phyloP scores from a whole-genome alignment of 768 basidiomycete genomes.

The Coprinopsis sp. region DNA sequence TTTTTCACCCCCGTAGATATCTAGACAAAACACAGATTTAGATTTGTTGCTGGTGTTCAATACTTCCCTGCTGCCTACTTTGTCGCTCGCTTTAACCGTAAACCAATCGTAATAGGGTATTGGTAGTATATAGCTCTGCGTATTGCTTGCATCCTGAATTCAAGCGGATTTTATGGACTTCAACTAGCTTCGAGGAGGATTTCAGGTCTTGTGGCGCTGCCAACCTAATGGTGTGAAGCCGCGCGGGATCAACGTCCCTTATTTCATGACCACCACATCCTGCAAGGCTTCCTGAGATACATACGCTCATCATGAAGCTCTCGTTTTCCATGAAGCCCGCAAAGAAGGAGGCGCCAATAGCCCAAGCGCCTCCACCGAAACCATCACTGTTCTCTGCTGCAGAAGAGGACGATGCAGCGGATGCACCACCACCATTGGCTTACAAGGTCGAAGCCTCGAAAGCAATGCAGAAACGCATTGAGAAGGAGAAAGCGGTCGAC shows the following conservation, averaged over 20 bases:
- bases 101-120: no score
- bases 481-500: slow-evolving; percentile 76
- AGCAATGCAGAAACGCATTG: slow-evolving; percentile 66
- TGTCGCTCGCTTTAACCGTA: no score
- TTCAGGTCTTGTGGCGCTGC: no score
- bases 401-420: slow-evolving; percentile 56
- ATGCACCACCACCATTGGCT: slow-evolving; percentile 43
- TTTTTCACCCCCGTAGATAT: not conserved
- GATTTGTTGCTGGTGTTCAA: not conserved
- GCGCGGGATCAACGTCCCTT: no score
- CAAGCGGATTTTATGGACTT: no score
- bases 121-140: no score
- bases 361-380: slow-evolving; percentile 38
- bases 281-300: no score
- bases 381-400: slow-evolving; percentile 62
- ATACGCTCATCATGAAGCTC: slow-evolving; percentile 63
- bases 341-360: slow-evolving; percentile 41
- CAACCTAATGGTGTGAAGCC: no score
- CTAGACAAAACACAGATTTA: not conserved
- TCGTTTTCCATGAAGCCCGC: slow-evolving; percentile 84
- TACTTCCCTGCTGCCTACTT: no score
- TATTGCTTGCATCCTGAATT: no score
- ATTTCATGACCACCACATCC: no score
- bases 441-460: slow-evolving; percentile 59
- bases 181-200: no score